phyloP scores from a whole-genome alignment of 2,329 filamentous ascomycete species.

The Aspergillus costaricaensis region DNA sequence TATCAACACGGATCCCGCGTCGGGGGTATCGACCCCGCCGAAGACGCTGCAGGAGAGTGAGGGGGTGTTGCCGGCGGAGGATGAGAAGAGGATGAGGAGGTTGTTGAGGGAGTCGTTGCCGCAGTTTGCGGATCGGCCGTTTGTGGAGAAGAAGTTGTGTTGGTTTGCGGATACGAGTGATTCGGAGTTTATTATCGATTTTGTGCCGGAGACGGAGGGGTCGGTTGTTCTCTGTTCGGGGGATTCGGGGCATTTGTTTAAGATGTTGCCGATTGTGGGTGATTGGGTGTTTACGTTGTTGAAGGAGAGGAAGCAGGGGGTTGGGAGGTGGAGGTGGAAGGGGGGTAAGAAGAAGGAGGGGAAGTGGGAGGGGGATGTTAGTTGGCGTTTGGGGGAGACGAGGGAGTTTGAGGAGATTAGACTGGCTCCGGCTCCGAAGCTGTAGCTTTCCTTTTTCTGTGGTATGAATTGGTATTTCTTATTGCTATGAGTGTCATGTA shows the following conservation, averaged over 20 bases:
- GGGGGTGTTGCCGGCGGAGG: constrained; percentile 54
- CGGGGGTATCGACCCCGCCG: constrained; percentile 47
- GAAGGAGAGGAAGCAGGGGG: constrained; percentile 42
- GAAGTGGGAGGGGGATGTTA: constrained; percentile 44
- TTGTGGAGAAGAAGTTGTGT: constrained; percentile 61
- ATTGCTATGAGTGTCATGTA: no score
- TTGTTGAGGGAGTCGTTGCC: constrained; percentile 57
- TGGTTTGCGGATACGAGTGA: constrained; percentile 65
- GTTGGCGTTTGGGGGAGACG: constrained; percentile 49
- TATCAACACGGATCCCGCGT: constrained; percentile 51
- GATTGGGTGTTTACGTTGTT: constrained; percentile 54
- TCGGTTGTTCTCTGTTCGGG: constrained; percentile 57
- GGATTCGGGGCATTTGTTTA: constrained; percentile 64
- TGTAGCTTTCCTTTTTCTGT: constrained; percentile 10
- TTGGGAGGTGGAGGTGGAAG: constrained; percentile 58
- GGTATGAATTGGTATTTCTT: no score
- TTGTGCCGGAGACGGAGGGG: constrained; percentile 52
- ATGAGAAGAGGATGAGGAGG: constrained; percentile 55
- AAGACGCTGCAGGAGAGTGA: constrained; percentile 34
- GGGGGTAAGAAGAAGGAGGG: constrained; percentile 22
- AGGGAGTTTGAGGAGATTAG: constrained; percentile 30
- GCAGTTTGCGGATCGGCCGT: constrained; percentile 54
- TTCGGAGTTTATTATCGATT: constrained; percentile 63
- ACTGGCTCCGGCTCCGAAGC: constrained; percentile 21
- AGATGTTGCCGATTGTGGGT: constrained; percentile 63